Base-by-base conservation (phyloP, 192 early-diverging fungal genomes). In the Thamnidium elegans region DNA sequence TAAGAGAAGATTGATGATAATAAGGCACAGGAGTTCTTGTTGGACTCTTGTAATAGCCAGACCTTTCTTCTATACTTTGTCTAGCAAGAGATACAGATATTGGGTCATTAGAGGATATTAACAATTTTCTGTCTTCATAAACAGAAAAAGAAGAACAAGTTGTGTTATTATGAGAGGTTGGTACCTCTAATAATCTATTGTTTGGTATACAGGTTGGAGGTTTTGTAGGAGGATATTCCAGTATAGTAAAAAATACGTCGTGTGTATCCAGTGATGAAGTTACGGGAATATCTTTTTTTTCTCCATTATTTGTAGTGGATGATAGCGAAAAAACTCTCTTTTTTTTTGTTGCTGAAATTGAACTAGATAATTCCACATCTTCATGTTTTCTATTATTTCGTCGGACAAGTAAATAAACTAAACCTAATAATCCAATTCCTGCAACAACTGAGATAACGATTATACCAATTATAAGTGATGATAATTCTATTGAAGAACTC, bases 71-170 rank as follows among this genome's bases (percentile, higher is more conserved):
- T 53, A 50, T 46, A 42, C 63, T 31, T 26, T 64, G 63, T 23
- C 63, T 36, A 54, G 51, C 63, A 31, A 64, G 51, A 11, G 63
- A 64, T 30, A 30, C 50, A 43, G 50, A 51, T 9, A 64, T 64
- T 15, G 51, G 63, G 42, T 64, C 51, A 56, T 36, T 26, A 26
- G 26, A 26, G 26, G 26, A 26, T 26, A 26, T 26, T 26, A 26
- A 26, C 26, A 26, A 3, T 3, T 26, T 26, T 26, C 26, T 26
- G 55, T 17, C 34, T 32, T 39, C 55, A 1, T 8, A 32, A 39
- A 36, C 36, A 4, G 55, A n/a, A 39, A 26, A 26, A 26, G 26
- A 26, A 26, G 26, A 26, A 26, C 26, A 26, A 26, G 26, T 26
- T 2, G 26, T 26, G 26, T 10, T 55, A 31, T 11, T 34, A 14